Base-by-base conservation (phyloP, 331 rosid genomes). In the Spiraea crenata region DNA sequence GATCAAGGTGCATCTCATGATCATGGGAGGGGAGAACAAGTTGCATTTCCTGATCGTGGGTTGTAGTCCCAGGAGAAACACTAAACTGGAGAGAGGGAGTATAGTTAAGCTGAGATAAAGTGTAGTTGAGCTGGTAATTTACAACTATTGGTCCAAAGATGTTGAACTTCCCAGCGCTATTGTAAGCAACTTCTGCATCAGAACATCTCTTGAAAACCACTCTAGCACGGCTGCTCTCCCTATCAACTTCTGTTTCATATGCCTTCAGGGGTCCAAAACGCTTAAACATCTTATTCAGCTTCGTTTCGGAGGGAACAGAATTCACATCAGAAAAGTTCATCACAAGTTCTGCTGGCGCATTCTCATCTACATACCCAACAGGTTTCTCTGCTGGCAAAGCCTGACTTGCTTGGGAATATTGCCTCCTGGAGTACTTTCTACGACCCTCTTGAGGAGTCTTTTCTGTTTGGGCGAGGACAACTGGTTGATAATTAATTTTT, bases 191-290 rank as follows among this genome's bases (percentile, higher is more conserved):
- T 81, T 93, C 99, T 14, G 95, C 99, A 85, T 93, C 97, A 57
- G 85, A 70, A 76, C 85, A 72, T 76, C 77, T 89, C 77, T 91
- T 93, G 63, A 91, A 93, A 73, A 93, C 89, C 73, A 93, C 99
- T 82, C 96, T 87, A 6, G 99, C 99, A 72, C 96, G 95, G 71
- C 97, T 83, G 73, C 88, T 87, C 74, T 89, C 81, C 42, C 90
- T 82, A 76, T 91, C 97, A 55, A 93, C 97, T 82, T 91, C 99
- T 57, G 99, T 93, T 81, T 93, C 97, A 62, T 85, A 81, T 80
- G 89, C 95, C 83, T 82, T 87, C 14, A 93, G 75, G 17, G 97
- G 92, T 72, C 99, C 99, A 83, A 93, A 93, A 40, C 88, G 91
- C 89, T 78, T 84, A 81, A 93, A 93, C 92, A 86, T 91, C 78